Conservation (phyloP, 2,329 filamentous ascomycete species). For the Nectriaceae sp. region DNA sequence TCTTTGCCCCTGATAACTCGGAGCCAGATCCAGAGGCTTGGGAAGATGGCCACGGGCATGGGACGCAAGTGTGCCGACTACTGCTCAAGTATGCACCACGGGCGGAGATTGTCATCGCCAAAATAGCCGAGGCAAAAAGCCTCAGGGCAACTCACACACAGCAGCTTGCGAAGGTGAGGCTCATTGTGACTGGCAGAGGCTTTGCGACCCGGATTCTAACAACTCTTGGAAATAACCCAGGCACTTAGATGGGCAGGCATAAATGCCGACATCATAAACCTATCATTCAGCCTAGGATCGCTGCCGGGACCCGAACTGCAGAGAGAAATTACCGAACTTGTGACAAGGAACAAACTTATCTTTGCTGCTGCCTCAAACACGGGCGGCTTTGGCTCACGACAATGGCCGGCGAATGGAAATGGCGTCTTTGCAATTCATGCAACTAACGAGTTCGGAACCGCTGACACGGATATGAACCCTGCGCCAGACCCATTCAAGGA, state of each 20-base stretch:
- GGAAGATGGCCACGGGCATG: constrained; percentile 4
- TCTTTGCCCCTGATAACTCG: too few species aligned
- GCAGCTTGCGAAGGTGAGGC: not conserved
- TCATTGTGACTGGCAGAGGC: too few species aligned
- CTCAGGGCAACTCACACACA: constrained; percentile 2
- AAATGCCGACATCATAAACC: too few species aligned
- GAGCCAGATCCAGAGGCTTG: too few species aligned
- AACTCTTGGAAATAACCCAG: too few species aligned
- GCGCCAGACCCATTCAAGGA: not conserved
- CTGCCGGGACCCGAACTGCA: too few species aligned
- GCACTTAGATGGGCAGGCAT: too few species aligned
- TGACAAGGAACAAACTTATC: too few species aligned
- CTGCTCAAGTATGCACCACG: constrained; percentile 2
- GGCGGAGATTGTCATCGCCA: constrained; percentile 7
- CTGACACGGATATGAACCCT: constrained; percentile 9
- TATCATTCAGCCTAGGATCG: too few species aligned
- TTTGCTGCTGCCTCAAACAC: constrained; percentile 6
- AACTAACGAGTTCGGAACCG: constrained; percentile 12
- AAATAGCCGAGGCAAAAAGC: constrained; percentile 1
- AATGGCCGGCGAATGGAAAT: constrained; percentile 5
- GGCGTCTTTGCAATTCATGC: constrained; percentile 20
- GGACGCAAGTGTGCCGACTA: constrained; percentile 4
- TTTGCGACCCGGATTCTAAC: too few species aligned
- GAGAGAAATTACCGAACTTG: too few species aligned
- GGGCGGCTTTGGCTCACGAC: not conserved